A percentile compares a stretch with the other conserved stretches of the same genome.
phyloP scores from a whole-genome alignment of 257 asterid species.

The Parsonsia alboflavescens region DNA sequence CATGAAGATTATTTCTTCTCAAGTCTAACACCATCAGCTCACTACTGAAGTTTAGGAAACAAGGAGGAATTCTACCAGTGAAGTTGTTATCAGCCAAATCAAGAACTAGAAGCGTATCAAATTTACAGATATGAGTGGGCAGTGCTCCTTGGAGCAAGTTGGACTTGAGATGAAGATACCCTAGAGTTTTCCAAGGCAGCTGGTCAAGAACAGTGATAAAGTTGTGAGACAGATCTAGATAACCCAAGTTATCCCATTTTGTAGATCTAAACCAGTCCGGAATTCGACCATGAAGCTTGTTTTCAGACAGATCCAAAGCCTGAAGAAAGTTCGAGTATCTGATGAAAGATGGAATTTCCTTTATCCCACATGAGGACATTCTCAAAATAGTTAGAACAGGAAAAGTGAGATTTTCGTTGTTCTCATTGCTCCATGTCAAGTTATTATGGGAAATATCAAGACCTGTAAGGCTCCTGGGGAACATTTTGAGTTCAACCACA shows the following conservation, averaged over 20 bases:
- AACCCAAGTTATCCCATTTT: slow-evolving; percentile 1
- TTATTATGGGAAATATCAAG: slow-evolving; percentile 22
- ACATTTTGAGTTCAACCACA: slow-evolving; percentile 2
- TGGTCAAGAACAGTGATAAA: neutral
- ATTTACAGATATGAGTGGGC: neutral
- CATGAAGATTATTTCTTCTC: slow-evolving; percentile 3
- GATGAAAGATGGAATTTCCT: slow-evolving; percentile 6
- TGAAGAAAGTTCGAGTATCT: neutral
- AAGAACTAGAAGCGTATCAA: neutral
- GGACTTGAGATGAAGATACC: neutral
- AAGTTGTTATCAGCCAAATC: slow-evolving; percentile 10
- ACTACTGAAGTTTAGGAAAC: slow-evolving; percentile 10
- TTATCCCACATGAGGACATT: neutral
- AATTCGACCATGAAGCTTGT: slow-evolving; percentile 8
- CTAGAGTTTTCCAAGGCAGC: neutral
- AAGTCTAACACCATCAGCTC: slow-evolving; percentile 7
- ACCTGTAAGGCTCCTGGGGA: neutral
- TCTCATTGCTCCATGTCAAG: neutral
- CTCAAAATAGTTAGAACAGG: neutral
- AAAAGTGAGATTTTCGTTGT: neutral
- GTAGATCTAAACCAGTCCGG: slow-evolving; percentile 13
- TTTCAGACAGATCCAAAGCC: slow-evolving; percentile 7
- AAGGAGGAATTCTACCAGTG: slow-evolving; percentile 3
- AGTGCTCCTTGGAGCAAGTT: slow-evolving; percentile 4
- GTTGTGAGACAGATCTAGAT: neutral